Conservation (phyloP, 495 filamentous ascomycete species). For the Hypoxylon lenormandii region DNA sequence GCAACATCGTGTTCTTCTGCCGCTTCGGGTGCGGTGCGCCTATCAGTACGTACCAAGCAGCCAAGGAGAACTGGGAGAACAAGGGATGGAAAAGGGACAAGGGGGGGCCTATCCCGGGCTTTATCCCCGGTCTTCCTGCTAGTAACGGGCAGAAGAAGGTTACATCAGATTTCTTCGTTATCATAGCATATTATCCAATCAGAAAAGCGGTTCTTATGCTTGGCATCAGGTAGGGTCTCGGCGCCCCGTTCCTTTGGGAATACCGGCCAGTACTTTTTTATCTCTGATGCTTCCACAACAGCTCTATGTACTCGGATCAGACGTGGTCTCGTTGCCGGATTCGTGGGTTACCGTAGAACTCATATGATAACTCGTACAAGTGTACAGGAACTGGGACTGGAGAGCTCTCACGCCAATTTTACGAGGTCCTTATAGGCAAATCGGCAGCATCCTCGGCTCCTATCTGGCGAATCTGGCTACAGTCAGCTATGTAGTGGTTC, state of each 20-base stretch:
- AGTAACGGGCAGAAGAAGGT: slow-evolving; percentile 27
- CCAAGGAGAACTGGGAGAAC: too few relatives aligned
- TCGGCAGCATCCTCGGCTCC: neutral
- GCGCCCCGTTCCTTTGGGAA: slow-evolving; percentile 23
- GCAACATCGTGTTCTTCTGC: slow-evolving; percentile 24
- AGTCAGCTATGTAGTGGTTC: slow-evolving; percentile 29
- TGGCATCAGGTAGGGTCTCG: slow-evolving; percentile 13
- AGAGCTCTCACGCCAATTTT: neutral
- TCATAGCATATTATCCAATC: slow-evolving; percentile 34
- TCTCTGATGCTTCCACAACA: neutral
- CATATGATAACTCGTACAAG: too few relatives aligned
- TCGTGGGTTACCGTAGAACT: too few relatives aligned
- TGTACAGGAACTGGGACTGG: too few relatives aligned
- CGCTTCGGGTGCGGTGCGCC: slow-evolving; percentile 22
- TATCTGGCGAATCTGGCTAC: slow-evolving; percentile 1
- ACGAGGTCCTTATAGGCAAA: neutral
- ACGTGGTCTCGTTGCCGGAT: too few relatives aligned
- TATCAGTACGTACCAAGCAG: slow-evolving; percentile 18
- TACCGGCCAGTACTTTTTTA: neutral
- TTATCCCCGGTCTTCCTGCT: slow-evolving; percentile 25
- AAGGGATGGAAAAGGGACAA: slow-evolving; percentile 1
- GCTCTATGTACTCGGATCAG: neutral
- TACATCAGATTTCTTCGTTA: slow-evolving; percentile 38
- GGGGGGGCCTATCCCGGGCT: slow-evolving; percentile 25
- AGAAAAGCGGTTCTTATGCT: neutral